These are phyloP conservation scores for Raphanus sativus DNA, from an alignment of 345 rosid species.

Conservation along the genomic window DNA sequence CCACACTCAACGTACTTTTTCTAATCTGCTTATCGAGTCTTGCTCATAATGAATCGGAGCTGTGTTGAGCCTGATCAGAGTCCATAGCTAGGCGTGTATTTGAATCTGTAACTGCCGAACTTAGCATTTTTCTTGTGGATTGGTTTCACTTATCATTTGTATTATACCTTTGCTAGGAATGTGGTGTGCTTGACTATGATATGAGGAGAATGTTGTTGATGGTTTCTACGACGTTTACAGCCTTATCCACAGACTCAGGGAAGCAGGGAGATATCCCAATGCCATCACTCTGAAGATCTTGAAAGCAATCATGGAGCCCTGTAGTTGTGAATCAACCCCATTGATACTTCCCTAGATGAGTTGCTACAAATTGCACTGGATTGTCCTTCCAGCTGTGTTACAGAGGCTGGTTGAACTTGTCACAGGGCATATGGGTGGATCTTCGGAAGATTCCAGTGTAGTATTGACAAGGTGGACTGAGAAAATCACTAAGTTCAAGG, in stretches of 20 bases:
- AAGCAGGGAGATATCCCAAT: conserved; percentile 53
- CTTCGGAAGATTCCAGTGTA: no score
- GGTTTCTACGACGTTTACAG: conserved; percentile 42
- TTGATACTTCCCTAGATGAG: conserved; percentile 79
- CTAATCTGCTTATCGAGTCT: neutral
- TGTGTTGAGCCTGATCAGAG: neutral
- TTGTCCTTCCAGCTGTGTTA: conserved; percentile 63
- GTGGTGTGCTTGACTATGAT: conserved; percentile 85
- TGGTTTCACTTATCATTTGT: neutral
- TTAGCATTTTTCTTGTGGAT: neutral
- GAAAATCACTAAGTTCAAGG: no score
- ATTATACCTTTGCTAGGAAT: conserved; percentile 53
- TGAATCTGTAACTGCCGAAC: neutral
- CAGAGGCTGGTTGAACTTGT: conserved; percentile 37
- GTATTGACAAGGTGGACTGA: no score
- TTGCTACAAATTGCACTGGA: conserved; percentile 71
- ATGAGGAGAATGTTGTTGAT: conserved; percentile 70
- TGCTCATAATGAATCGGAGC: neutral
- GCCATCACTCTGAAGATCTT: conserved; percentile 81
- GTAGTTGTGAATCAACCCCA: conserved; percentile 63
- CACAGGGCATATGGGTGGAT: no score
- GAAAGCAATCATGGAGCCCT: conserved; percentile 66
- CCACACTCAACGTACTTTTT: neutral
- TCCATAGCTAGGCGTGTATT: neutral
- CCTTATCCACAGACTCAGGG: conserved; percentile 41